Evolutionary conservation across 2,329 filamentous ascomycete species (phyloP).

Genomic region (Phialemoniopsis sp.): DNA sequence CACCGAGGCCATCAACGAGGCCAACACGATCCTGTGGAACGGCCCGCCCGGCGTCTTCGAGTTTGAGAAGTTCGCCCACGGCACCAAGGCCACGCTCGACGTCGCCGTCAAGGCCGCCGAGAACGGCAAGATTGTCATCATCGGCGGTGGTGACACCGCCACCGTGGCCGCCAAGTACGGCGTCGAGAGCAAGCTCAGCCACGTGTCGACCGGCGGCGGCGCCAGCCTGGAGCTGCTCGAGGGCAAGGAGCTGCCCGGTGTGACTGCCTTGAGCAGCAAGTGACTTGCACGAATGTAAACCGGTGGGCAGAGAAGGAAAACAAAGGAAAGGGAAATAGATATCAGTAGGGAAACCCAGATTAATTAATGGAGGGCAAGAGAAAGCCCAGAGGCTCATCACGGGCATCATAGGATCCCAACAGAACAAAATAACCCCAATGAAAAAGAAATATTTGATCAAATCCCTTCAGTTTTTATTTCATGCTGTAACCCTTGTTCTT

Average conservation of each 20-base stretch:
- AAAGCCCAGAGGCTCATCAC: no score
- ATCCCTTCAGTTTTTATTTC: no score
- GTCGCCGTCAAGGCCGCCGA: slow-evolving; percentile 78
- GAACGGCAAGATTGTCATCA: slow-evolving; percentile 93
- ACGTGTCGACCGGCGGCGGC: slow-evolving; percentile 95
- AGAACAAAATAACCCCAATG: no score
- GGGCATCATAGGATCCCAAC: no score
- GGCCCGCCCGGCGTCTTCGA: slow-evolving; percentile 96
- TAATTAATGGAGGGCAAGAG: no score
- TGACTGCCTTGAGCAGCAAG: slow-evolving; percentile 81
- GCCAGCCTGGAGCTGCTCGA: slow-evolving; percentile 94
- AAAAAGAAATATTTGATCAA: no score
- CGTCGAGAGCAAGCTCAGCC: slow-evolving; percentile 94
- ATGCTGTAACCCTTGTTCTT: no score
- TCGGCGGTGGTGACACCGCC: slow-evolving; percentile 95
- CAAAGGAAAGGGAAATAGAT: not conserved
- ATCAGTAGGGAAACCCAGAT: not conserved
- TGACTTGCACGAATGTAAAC: slow-evolving; percentile 30
- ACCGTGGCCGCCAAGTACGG: slow-evolving; percentile 97
- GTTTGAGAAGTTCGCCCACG: slow-evolving; percentile 88
- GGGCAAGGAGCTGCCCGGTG: slow-evolving; percentile 95
- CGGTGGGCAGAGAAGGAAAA: no score
- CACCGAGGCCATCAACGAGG: slow-evolving; percentile 79
- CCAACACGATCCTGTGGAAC: slow-evolving; percentile 99
- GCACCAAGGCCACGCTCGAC: slow-evolving; percentile 89